These are phyloP conservation scores for Lathyrus aphaca DNA, from an alignment of 306 rosid genomes.

Conservation along the genomic window DNA sequence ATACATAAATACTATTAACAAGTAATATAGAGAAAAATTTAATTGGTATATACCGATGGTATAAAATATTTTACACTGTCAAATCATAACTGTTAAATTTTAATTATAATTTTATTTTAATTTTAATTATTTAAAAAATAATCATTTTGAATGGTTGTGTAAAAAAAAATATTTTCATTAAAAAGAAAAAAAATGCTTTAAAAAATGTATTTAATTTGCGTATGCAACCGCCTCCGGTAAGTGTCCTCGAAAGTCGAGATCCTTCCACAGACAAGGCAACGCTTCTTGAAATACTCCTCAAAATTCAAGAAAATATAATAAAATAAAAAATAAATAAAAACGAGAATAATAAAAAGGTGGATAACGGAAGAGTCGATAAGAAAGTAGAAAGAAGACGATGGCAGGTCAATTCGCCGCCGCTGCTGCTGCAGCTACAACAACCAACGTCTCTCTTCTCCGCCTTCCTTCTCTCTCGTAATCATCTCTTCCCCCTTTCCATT, in stretches of 20 bases:
- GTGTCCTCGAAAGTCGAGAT: background rate
- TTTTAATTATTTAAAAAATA: no score
- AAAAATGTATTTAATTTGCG: background rate
- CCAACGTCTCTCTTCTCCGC: background rate
- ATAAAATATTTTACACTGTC: no score
- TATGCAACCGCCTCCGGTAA: constrained; percentile 2
- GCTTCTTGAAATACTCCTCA: background rate
- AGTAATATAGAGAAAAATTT: no score
- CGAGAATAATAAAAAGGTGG: background rate
- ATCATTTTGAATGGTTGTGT: no score
- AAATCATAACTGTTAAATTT: no score
- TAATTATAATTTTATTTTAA: no score
- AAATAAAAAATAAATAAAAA: background rate
- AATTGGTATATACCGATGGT: no score
- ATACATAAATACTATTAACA: no score
- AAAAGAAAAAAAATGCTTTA: no score
- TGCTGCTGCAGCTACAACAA: background rate
- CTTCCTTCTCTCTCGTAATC: constrained; percentile 1
- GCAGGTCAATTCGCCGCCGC: constrained; percentile 16
- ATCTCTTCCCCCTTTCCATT: background rate
- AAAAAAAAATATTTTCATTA: no score
- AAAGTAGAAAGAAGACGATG: constrained; percentile 8
- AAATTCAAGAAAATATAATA: background rate
- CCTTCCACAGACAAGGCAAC: background rate
- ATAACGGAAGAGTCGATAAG: background rate